These are phyloP conservation scores for Pittosporum tobira DNA, from an alignment of 129 eudicot genomes.

Conservation along the genomic window DNA sequence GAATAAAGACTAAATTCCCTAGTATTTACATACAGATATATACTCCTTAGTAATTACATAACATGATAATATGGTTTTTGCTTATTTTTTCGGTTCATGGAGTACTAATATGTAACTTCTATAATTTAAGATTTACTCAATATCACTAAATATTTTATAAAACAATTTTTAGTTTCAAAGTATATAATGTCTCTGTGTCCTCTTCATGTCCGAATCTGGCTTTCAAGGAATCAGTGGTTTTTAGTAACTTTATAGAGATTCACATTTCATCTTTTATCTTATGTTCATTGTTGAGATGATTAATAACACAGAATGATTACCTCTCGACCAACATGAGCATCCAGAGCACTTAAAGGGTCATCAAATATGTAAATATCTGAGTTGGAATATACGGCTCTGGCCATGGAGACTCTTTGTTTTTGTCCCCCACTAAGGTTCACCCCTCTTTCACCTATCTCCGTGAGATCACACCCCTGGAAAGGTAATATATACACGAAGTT, in stretches of 20 bases:
- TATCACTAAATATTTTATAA: too few relatives aligned
- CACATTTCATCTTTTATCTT: background rate
- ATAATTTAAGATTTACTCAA: too few relatives aligned
- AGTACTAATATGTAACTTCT: too few relatives aligned
- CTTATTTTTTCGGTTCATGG: too few relatives aligned
- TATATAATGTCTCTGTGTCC: too few relatives aligned
- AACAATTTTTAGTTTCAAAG: too few relatives aligned
- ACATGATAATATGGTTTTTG: too few relatives aligned
- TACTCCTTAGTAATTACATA: too few relatives aligned
- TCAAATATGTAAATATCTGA: conserved; percentile 91
- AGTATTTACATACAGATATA: too few relatives aligned
- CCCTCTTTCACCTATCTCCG: conserved; percentile 98
- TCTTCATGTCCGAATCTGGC: too few relatives aligned
- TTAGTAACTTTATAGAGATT: background rate
- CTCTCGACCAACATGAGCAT: conserved; percentile 91
- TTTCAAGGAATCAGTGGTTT: too few relatives aligned
- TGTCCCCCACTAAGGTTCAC: conserved; percentile 98
- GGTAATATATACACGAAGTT: conserved; percentile 4
- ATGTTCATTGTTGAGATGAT: background rate
- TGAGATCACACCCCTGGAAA: conserved; percentile 82
- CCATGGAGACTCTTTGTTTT: conserved; percentile 97
- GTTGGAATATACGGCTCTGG: conserved; percentile 91
- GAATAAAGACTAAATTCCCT: too few relatives aligned
- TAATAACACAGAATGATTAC: conserved; percentile 25
- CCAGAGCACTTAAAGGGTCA: conserved; percentile 95